These are phyloP conservation scores for Acer saccharum DNA, from an alignment of 345 rosid genomes.

Conservation along the genomic window DNA sequence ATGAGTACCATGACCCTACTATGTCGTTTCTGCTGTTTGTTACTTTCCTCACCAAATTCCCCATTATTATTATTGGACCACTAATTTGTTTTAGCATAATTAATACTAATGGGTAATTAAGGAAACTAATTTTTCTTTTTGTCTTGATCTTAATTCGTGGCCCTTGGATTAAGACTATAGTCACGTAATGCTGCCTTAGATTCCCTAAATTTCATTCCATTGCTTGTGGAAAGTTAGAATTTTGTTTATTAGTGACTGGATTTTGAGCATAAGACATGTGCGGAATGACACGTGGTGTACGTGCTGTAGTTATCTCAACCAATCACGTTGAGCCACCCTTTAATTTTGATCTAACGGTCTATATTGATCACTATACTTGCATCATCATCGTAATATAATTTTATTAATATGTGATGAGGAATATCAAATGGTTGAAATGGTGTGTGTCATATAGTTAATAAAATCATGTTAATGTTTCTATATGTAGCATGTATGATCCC, in stretches of 20 bases:
- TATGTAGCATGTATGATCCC: background rate
- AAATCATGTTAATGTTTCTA: background rate
- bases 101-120: background rate
- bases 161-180: constrained; percentile 29
- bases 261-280: background rate
- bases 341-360: background rate
- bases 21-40: constrained; percentile 45
- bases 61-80: constrained; percentile 16
- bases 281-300: constrained; percentile 25
- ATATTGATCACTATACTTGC: too few relatives aligned
- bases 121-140: constrained; percentile 1
- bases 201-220: constrained; percentile 26
- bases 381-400: background rate
- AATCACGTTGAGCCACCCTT: background rate
- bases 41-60: constrained; percentile 13
- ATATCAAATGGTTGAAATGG: background rate
- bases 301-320: background rate
- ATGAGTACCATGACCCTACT: background rate
- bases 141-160: constrained; percentile 18
- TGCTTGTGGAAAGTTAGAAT: constrained; percentile 1
- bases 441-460: background rate
- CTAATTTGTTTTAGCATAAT: constrained; percentile 17
- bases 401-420: too few relatives aligned
- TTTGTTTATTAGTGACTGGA: constrained; percentile 19
- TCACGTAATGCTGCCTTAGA: constrained; percentile 19